phyloP scores from a whole-genome alignment of 202 grass and related monocot genomes.

The Cymbopogon flexuosus region DNA sequence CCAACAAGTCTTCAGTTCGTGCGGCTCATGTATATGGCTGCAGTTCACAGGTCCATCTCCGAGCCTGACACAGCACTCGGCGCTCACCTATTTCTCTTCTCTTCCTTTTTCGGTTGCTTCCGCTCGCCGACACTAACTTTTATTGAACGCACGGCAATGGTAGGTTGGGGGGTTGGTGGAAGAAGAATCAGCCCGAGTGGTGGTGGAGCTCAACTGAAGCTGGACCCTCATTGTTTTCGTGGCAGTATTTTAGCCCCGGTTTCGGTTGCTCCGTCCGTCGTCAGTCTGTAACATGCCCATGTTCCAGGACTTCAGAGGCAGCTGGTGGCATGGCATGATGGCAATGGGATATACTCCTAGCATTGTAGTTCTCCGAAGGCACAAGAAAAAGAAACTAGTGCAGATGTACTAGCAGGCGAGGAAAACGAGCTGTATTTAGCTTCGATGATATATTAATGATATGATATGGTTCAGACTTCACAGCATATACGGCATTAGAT shows the following conservation, averaged over 20 bases:
- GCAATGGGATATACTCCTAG: neutral
- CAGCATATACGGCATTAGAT: neutral
- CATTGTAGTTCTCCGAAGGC: neutral
- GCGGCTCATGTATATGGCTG: constrained; percentile 17
- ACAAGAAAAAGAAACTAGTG: neutral
- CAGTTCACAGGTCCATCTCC: constrained; percentile 43
- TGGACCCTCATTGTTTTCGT: neutral
- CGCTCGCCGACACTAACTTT: constrained; percentile 45
- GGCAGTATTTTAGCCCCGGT: neutral
- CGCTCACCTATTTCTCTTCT: neutral
- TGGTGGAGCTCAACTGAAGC: constrained; percentile 24
- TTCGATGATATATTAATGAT: neutral
- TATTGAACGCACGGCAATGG: constrained; percentile 26
- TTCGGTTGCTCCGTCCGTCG: neutral
- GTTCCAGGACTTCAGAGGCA: neutral
- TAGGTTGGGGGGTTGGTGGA: constrained; percentile 31
- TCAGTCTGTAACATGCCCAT: constrained; percentile 11
- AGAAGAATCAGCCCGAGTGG: constrained; percentile 35
- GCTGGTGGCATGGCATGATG: neutral
- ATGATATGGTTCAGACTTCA: constrained; percentile 30
- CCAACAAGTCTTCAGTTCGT: neutral
- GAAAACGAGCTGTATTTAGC: neutral
- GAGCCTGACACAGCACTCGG: constrained; percentile 13
- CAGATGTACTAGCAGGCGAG: neutral
- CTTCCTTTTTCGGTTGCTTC: constrained; percentile 34